Evolutionary conservation across 306 rosid species (phyloP).

Genomic region (Citrullus colocynthis): DNA sequence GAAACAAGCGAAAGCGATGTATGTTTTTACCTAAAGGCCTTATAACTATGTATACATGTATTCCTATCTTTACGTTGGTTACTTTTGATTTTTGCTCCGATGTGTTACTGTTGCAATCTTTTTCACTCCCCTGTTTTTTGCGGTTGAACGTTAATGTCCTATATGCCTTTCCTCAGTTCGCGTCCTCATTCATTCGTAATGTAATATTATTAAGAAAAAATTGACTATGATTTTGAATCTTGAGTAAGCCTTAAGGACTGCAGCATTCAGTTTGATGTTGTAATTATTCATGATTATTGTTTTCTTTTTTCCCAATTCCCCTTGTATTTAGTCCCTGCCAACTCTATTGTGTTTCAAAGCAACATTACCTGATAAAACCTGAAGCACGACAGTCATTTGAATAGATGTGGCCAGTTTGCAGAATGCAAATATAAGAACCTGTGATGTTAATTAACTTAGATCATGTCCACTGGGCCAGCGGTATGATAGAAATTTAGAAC

Average conservation of each 20-base stretch:
- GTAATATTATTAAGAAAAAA: neutral
- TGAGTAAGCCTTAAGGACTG: neutral
- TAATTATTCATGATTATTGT: conserved; percentile 3
- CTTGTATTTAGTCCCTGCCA: too few species aligned
- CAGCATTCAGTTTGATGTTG: neutral
- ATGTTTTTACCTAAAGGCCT: conserved; percentile 15
- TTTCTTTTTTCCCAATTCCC: neutral
- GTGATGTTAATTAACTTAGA: neutral
- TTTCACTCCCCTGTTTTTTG: neutral
- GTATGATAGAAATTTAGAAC: neutral
- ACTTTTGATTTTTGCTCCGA: neutral
- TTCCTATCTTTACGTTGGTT: neutral
- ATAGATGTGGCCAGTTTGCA: neutral
- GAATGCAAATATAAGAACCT: neutral
- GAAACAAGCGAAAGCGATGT: conserved; percentile 53
- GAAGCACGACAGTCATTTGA: neutral
- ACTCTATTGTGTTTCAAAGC: neutral
- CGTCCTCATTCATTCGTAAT: neutral
- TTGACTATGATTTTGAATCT: neutral
- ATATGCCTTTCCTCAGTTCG: neutral
- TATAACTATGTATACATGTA: neutral
- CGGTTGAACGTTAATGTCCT: neutral
- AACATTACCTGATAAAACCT: neutral
- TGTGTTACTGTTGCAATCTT: conserved; percentile 5
- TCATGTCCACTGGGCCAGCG: neutral